Percentiles rank a stretch among this genome's conserved stretches.
phyloP scores from a whole-genome alignment of 345 rosid genomes.

The rapeseed (Brassica napus) region DNA sequence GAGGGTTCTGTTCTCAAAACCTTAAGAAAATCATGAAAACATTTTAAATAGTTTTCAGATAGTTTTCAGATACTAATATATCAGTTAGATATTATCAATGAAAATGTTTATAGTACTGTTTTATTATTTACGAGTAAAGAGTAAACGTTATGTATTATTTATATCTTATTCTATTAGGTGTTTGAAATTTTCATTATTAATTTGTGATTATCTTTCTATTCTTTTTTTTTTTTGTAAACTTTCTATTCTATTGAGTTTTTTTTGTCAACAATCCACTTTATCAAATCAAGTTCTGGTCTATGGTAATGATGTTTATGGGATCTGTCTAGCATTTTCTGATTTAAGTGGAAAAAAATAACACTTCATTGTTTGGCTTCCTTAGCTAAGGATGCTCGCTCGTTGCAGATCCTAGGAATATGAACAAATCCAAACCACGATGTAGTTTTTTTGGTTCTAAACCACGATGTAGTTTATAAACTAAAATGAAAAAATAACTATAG shows the following conservation, averaged over 20 bases:
- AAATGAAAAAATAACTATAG: too few species aligned
- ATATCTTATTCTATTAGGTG: not conserved
- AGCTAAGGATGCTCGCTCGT: not conserved
- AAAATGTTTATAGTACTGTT: not conserved
- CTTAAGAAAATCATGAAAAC: not conserved
- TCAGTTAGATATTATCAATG: not conserved
- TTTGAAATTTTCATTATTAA: not conserved
- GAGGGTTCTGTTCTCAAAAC: not conserved
- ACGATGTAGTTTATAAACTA: too few species aligned
- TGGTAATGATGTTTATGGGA: not conserved
- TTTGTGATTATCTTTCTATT: not conserved
- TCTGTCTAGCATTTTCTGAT: not conserved
- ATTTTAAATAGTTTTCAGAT: not conserved
- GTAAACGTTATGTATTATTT: not conserved
- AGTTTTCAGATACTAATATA: not conserved
- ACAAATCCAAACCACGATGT: not conserved
- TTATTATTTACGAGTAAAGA: not conserved
- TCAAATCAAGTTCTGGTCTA: not conserved
- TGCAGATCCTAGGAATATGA: not conserved
- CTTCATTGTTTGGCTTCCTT: not conserved
- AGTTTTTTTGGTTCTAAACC: not conserved
- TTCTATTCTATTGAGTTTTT: not conserved
- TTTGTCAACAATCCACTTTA: not conserved
- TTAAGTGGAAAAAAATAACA: not conserved
- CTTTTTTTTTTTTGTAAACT: too few species aligned